Base-by-base conservation (phyloP, 768 basidiomycete species). In the Mycena filopes region DNA sequence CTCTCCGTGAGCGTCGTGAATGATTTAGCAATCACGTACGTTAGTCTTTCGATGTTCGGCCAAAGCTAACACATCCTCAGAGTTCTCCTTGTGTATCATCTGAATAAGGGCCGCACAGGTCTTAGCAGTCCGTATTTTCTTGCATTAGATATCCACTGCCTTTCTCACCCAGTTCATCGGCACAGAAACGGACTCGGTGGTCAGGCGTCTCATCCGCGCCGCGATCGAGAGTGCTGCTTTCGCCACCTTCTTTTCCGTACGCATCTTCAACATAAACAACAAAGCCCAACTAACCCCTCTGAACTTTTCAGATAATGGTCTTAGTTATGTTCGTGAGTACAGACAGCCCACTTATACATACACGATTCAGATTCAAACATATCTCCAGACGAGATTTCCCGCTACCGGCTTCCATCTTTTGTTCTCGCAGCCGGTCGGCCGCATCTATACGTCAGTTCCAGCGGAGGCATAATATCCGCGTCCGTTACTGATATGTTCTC, bases 11-110 rank as follows among this genome's bases (percentile, higher is more conserved):
- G 26, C 36, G 50, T 59, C 3, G 56, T 45, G n/a, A 48, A 50
- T 31, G 66, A 68, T 40, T 25, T 68, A 33, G 31, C 62, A 4
- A 43, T 67, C 40, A 67, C 53, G 62, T 67, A 50, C 16, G 60
- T 31, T 4, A 29, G 13, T 9, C 26, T 18, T 0, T 5, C 43
- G 11, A 43, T n/a, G 18, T 12, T 43, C 8, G 40, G 16, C 10
- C 0, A 20, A 10, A 12, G 8, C 21, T 45, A 45, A 43, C 11
- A 8, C 9, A 21, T 15, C 36, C 49, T 41, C 63, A 48, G 67
- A 41, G 7, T 48, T 26, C 23, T 25, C 43, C 47, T 59, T n/a
- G 28, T 63, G 28, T 56, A 28, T 20, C 43, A 48, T 50, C 43
- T 61, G 23, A 41, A 33, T 15, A 13, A 13, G 38, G 47, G 60